These are phyloP conservation scores for Stachybotrys chartarum DNA, from an alignment of 2,329 filamentous ascomycete species.

Conservation along the genomic window DNA sequence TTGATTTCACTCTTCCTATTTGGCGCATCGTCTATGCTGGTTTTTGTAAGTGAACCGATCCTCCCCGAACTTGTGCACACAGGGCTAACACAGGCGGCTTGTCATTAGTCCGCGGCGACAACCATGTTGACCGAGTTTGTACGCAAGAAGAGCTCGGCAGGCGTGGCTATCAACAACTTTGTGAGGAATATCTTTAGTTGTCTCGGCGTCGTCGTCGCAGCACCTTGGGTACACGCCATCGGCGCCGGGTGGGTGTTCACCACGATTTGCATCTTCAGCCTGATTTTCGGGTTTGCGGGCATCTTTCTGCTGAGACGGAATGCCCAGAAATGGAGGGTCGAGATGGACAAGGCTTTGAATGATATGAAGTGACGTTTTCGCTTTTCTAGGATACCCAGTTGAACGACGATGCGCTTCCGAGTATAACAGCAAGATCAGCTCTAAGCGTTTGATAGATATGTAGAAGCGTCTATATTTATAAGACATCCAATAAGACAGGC, in stretches of 20 bases:
- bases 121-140: conserved; percentile 86
- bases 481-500: no score
- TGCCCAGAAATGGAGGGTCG: conserved; percentile 54
- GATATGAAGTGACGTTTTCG: conserved; percentile 6
- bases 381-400: background rate
- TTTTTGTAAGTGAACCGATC: conserved; percentile 47
- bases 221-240: conserved; percentile 63
- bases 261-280: conserved; percentile 40
- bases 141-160: conserved; percentile 60
- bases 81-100: conserved; percentile 4
- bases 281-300: conserved; percentile 48
- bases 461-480: no score
- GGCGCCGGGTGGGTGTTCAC: conserved; percentile 75
- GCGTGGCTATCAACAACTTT: conserved; percentile 78
- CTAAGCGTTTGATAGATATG: no score
- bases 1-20: conserved; percentile 66
- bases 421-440: no score
- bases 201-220: conserved; percentile 60
- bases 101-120: conserved; percentile 48
- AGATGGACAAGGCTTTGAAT: conserved; percentile 49
- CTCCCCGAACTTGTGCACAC: background rate
- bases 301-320: conserved; percentile 56
- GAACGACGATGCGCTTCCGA: no score
- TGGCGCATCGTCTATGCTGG: conserved; percentile 70
- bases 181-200: conserved; percentile 72